Percentiles rank a stretch among this genome's conserved stretches.
Evolutionary conservation across 257 asterid species (phyloP).

Genomic region (Jacaranda copaia): DNA sequence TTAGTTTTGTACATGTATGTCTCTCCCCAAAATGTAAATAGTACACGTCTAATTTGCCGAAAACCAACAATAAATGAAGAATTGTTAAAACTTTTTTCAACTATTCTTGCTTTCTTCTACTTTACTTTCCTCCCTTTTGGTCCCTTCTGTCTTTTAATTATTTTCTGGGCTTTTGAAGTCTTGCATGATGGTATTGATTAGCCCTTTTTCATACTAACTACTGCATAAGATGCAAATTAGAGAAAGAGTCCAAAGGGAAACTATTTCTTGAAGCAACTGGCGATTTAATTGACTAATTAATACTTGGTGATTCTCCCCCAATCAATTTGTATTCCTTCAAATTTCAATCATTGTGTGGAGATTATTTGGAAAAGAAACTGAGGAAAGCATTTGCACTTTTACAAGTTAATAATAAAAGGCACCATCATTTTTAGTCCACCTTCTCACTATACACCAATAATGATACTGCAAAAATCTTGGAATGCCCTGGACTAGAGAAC

Average conservation of each 20-base stretch:
- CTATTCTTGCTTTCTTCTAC: no score
- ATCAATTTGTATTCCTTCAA: not conserved
- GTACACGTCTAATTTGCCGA: not conserved
- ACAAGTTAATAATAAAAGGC: not conserved
- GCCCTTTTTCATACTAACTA: not conserved
- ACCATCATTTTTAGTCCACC: no score
- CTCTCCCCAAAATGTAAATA: not conserved
- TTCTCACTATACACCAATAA: no score
- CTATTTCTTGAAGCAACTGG: constrained; percentile 41
- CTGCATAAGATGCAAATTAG: not conserved
- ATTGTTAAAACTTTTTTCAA: no score
- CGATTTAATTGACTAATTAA: constrained; percentile 25
- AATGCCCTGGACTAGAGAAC: not conserved
- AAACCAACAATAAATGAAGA: no score
- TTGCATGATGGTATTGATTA: not conserved
- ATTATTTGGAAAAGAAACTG: constrained; percentile 22
- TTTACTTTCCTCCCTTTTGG: no score
- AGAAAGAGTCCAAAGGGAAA: constrained; percentile 21
- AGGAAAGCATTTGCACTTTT: not conserved
- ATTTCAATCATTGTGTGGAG: constrained; percentile 20
- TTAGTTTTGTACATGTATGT: not conserved
- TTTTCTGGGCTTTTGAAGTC: no score
- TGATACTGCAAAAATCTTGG: not conserved
- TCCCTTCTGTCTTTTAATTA: no score
- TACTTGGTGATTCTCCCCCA: constrained; percentile 17